Conservation (phyloP, 1,284 basidiomycete genomes). For the Ustilago hordei region DNA sequence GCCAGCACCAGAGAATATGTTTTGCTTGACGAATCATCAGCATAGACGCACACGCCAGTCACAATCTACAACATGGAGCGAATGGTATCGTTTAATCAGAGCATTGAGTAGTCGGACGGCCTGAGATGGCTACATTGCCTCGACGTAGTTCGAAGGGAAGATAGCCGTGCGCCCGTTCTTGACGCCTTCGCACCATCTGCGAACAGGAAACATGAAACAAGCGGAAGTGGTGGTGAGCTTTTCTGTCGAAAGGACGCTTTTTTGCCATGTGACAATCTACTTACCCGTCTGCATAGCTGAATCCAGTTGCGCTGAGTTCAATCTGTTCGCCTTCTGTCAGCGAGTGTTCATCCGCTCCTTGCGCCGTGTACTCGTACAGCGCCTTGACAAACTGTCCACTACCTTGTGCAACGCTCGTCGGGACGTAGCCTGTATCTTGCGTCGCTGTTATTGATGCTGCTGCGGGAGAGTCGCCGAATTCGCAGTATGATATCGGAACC, state of each 20-base stretch:
- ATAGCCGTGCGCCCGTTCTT: conserved; percentile 42
- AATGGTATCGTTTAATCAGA: not conserved
- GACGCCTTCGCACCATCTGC: conserved; percentile 49
- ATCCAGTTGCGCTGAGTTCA: conserved; percentile 39
- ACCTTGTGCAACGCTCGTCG: conserved; percentile 13
- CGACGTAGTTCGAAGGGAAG: conserved; percentile 53
- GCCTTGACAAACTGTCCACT: conserved; percentile 44
- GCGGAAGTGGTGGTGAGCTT: conserved; percentile 4
- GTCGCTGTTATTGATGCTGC: not conserved
- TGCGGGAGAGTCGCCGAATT: conserved; percentile 8
- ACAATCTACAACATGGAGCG: not conserved
- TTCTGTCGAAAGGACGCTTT: not conserved
- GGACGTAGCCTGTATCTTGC: conserved; percentile 12
- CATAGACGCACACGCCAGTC: conserved; percentile 3
- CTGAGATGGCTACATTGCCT: conserved; percentile 6
- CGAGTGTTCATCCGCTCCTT: conserved; percentile 46
- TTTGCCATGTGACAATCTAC: conserved; percentile 2
- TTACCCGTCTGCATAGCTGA: conserved; percentile 52
- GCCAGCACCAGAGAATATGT: conserved; percentile 65
- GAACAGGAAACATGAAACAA: not conserved
- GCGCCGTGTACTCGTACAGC: conserved; percentile 54
- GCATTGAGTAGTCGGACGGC: not conserved
- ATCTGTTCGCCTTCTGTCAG: conserved; percentile 40
- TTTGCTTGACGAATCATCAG: conserved; percentile 56
- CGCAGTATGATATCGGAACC: conserved; percentile 55